These are phyloP conservation scores for Hippophae rhamnoides DNA, from an alignment of 306 rosid species.

Conservation along the genomic window DNA sequence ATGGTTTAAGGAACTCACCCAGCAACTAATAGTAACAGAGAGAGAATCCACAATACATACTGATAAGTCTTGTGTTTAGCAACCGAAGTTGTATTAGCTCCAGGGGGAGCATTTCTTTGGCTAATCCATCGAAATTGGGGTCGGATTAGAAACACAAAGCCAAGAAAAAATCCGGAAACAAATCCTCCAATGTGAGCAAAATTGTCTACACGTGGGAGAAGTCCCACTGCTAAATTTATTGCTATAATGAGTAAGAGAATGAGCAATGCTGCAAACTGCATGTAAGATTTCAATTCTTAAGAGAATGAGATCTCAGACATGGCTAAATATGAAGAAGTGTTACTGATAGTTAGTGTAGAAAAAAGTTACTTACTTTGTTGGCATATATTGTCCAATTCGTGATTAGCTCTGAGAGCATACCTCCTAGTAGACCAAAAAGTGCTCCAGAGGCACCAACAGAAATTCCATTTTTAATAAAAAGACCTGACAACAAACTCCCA, in stretches of 20 bases:
- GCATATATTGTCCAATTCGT: slow-evolving; percentile 83
- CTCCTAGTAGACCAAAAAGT: slow-evolving; percentile 76
- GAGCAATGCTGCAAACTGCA: slow-evolving; percentile 24
- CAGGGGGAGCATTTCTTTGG: slow-evolving; percentile 27
- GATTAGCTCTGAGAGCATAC: slow-evolving; percentile 80
- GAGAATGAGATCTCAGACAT: slow-evolving; percentile 5
- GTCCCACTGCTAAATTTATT: slow-evolving; percentile 27
- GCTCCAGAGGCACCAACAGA: slow-evolving; percentile 97
- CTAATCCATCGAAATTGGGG: slow-evolving; percentile 69
- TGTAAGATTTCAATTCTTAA: slow-evolving; percentile 10
- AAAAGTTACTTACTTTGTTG: slow-evolving; percentile 53
- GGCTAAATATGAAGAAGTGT: neutral
- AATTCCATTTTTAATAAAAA: slow-evolving; percentile 50
- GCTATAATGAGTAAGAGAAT: slow-evolving; percentile 26
- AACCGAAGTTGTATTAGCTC: slow-evolving; percentile 19
- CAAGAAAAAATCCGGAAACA: slow-evolving; percentile 77
- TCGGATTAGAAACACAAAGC: slow-evolving; percentile 58
- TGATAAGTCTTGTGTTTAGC: slow-evolving; percentile 65
- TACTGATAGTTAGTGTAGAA: slow-evolving; percentile 9
- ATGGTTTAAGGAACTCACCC: slow-evolving; percentile 31
- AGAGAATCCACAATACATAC: slow-evolving; percentile 49
- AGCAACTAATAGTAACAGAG: slow-evolving; percentile 41
- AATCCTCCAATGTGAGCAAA: slow-evolving; percentile 38
- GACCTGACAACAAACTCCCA: slow-evolving; percentile 66
- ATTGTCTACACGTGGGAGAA: slow-evolving; percentile 32